phyloP scores from a whole-genome alignment of 1,139 yeast species.

The Blastobotrys indianensis region DNA sequence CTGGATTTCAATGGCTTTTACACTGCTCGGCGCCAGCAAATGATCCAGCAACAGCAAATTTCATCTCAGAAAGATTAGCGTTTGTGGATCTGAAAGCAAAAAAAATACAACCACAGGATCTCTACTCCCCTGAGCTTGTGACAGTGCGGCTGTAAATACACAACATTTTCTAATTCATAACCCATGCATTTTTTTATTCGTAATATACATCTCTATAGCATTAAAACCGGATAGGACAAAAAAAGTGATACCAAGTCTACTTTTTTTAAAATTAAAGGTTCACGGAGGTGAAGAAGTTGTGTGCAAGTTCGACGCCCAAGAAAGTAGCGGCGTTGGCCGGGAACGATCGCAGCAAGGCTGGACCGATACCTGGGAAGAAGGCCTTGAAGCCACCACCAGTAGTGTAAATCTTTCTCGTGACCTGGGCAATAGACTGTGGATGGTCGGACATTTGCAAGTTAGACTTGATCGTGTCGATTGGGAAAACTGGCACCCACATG shows the following conservation, averaged over 20 bases:
- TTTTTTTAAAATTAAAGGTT: slow-evolving; percentile 14
- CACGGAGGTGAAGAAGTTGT: slow-evolving; percentile 46
- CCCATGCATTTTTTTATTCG: not conserved
- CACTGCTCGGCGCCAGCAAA: slow-evolving; percentile 1
- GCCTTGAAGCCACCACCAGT: slow-evolving; percentile 75
- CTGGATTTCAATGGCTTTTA: slow-evolving; percentile 36
- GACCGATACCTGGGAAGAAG: slow-evolving; percentile 85
- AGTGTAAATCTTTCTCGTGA: slow-evolving; percentile 55
- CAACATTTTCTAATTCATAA: not conserved
- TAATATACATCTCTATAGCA: not conserved
- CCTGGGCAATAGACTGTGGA: slow-evolving; percentile 55
- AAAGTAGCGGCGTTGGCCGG: slow-evolving; percentile 98
- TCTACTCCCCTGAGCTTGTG: too few relatives aligned
- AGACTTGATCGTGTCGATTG: slow-evolving; percentile 91
- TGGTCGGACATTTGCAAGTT: slow-evolving; percentile 65
- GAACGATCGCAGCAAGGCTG: slow-evolving; percentile 90
- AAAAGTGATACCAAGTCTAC: too few relatives aligned
- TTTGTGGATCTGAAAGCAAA: too few relatives aligned
- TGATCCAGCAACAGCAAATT: slow-evolving; percentile 1
- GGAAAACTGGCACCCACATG: slow-evolving; percentile 97
- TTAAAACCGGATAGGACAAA: not conserved
- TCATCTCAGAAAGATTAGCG: too few relatives aligned
- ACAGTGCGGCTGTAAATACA: too few relatives aligned
- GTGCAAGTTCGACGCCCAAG: slow-evolving; percentile 88
- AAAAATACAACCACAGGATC: too few relatives aligned